Base-by-base conservation (phyloP, 208 protist species). In the Leishmania mexicana region DNA sequence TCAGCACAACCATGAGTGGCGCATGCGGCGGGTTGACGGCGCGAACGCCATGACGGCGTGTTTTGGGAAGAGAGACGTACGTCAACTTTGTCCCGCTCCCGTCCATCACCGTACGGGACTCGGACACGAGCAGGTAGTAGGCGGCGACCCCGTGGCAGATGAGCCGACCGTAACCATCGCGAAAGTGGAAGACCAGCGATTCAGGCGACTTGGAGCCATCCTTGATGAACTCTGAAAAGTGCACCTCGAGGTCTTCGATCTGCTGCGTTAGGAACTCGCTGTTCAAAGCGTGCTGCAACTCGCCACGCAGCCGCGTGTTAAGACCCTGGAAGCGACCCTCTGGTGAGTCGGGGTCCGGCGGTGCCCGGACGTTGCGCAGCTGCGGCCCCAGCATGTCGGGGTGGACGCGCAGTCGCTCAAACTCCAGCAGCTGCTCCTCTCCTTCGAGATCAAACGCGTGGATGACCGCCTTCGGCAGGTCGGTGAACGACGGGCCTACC, bases 111-210 rank as follows among this genome's bases (percentile, higher is more conserved):
- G 84, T 81, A 58, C 79, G 85, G 1, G 91, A 94, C 67, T 94
- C 81, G 35, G 94, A 96, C 15, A 91, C 82, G 21, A 96, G 88
- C 19, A 89, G 77, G 85, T 97, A 97, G 82, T 94, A 97, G 17
- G 89, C 92, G 1, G 91, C 92, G 8, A 97, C 93, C 47, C 93
- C 94, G 78, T 97, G 94, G 84, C 93, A 96, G 8, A 97, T 89
- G 13, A 97, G 84, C 13, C 94, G 88, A 35, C 94, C 93, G 81
- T 97, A 97, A 31, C 94, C 94, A 83, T 97, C 94, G 21, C 90
- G 91, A 79, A 96, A 97, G 60, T 86, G 81, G 71, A 95, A 94
- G 72, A 89, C 86, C 2, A 97, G 82, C 35, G 86, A 84, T 68
- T 95, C 88, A 53, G 88, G 73, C n/a, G 80, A 81, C 42, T 85